Percentiles rank a stretch among this genome's conserved stretches.
These are phyloP conservation scores for Cystobasidium onofrii DNA, from an alignment of 768 basidiomycete species.

Conservation along the genomic window DNA sequence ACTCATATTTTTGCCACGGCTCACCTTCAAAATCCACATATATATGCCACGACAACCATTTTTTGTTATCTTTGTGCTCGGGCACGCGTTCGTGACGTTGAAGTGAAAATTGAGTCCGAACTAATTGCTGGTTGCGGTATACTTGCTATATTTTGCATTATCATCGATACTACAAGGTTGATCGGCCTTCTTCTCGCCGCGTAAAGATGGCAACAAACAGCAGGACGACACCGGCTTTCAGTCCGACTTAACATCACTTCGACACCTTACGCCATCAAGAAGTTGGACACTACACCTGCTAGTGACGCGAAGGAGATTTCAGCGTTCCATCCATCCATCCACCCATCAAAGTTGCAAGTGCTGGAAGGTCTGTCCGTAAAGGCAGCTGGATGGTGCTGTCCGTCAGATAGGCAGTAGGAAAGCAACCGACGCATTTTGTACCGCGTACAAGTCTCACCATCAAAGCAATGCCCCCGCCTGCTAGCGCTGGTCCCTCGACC, in stretches of 20 bases:
- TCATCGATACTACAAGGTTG: too few species aligned
- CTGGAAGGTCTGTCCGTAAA: too few species aligned
- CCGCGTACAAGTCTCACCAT: too few species aligned
- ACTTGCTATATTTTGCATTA: background rate
- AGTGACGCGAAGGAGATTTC: too few species aligned
- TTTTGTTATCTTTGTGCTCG: background rate
- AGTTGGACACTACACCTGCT: too few species aligned
- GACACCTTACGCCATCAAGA: too few species aligned
- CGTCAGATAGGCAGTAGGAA: background rate
- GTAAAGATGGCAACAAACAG: too few species aligned
- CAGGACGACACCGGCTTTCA: too few species aligned
- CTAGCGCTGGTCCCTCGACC: background rate
- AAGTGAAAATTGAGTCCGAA: constrained; percentile 10
- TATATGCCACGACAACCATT: background rate
- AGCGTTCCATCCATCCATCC: too few species aligned
- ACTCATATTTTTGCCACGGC: background rate
- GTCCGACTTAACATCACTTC: too few species aligned
- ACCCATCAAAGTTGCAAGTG: too few species aligned
- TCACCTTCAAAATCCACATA: background rate
- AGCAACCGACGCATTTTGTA: background rate
- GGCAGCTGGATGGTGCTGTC: too few species aligned
- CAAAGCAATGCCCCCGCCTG: background rate
- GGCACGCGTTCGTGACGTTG: constrained; percentile 13
- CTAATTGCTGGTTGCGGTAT: constrained; percentile 4
- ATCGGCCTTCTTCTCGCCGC: background rate